Percentiles rank a stretch among this genome's conserved stretches.
Conservation (phyloP, 306 rosid species). For the Casuarina equisetifolia region DNA sequence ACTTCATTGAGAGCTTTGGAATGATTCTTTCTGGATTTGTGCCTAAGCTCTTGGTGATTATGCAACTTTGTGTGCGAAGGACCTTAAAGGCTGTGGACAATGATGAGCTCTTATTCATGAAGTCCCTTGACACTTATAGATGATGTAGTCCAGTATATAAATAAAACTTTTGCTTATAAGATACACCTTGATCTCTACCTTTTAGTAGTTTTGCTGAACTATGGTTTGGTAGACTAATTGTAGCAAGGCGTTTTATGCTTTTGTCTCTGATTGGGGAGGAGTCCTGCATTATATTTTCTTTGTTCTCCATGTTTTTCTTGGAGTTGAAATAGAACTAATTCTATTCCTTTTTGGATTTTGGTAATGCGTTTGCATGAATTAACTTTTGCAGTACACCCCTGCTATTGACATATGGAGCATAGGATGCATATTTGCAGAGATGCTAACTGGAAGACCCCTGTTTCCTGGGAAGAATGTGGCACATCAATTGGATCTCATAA, state of each 20-base stretch:
- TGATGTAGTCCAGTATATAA: background rate
- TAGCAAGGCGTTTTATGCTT: background rate
- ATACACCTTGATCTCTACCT: background rate
- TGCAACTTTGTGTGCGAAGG: background rate
- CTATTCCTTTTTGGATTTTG: slow-evolving; percentile 7
- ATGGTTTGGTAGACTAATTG: background rate
- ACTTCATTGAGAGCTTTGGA: background rate
- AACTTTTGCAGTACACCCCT: slow-evolving; percentile 59
- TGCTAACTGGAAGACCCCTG: slow-evolving; percentile 58
- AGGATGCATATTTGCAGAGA: slow-evolving; percentile 74
- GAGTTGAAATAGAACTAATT: background rate
- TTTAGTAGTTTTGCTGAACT: background rate
- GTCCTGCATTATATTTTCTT: background rate
- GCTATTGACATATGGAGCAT: slow-evolving; percentile 75
- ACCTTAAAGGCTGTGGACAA: background rate
- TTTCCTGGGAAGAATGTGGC: slow-evolving; percentile 68
- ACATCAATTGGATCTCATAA: slow-evolving; percentile 66
- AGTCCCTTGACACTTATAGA: slow-evolving; percentile 4
- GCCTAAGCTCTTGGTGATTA: background rate
- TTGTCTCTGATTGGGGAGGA: background rate
- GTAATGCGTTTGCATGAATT: slow-evolving; percentile 1
- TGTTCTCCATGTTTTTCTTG: background rate
- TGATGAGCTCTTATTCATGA: background rate
- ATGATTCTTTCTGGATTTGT: background rate
- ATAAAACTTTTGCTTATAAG: background rate